A percentile compares a stretch with the other conserved stretches of the same genome.
phyloP scores from a whole-genome alignment of 2,329 filamentous ascomycete species.

The Tricladium varicosporioides region DNA sequence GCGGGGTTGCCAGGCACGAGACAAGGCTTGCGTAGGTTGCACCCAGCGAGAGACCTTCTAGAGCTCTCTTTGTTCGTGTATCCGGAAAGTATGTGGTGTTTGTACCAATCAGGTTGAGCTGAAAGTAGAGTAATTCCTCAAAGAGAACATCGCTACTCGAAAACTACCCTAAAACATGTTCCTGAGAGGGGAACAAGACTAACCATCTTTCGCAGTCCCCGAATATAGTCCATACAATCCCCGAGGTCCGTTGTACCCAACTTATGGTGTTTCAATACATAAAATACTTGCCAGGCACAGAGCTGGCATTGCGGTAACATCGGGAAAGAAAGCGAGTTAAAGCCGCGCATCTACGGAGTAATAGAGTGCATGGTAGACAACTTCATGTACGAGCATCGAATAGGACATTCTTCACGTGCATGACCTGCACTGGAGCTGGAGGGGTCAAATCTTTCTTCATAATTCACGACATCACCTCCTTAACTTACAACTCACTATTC shows the following conservation, averaged over 20 bases:
- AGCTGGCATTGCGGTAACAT: neutral
- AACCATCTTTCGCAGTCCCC: neutral
- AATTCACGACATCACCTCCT: no score
- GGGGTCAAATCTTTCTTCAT: no score
- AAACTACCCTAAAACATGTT: neutral
- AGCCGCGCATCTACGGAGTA: neutral
- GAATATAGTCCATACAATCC: neutral
- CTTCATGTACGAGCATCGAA: no score
- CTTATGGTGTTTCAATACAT: no score
- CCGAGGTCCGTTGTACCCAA: neutral
- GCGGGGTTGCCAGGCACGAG: constrained; percentile 6
- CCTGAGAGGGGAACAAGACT: neutral
- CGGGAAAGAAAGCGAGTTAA: neutral
- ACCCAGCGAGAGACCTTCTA: neutral
- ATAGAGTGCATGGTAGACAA: neutral
- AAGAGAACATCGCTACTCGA: neutral
- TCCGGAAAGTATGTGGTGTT: neutral
- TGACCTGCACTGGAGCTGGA: no score
- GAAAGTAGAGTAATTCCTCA: neutral
- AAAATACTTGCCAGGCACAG: neutral
- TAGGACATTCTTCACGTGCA: no score
- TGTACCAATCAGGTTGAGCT: neutral
- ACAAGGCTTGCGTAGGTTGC: neutral
- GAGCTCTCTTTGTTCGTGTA: neutral
- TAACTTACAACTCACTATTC: no score